Evolutionary conservation across 139 green algal genomes (phyloP).

Genomic region (Protoeuglena noctilucae): DNA sequence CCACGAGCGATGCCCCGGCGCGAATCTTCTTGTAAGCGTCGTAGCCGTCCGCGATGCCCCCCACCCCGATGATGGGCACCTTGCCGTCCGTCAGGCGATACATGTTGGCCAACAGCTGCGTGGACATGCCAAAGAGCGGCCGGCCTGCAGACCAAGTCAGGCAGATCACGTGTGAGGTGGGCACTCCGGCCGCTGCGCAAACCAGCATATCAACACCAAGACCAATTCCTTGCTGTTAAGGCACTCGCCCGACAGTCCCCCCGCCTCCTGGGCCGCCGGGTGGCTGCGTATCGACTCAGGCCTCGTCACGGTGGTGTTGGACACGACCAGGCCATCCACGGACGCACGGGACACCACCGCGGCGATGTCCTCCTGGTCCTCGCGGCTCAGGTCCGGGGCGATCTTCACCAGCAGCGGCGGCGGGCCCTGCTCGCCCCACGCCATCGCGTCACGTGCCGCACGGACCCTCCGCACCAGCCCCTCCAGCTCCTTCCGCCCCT

Average conservation of each 20-base stretch:
- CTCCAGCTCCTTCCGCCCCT: slow-evolving; percentile 65
- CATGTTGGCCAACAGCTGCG: slow-evolving; percentile 57
- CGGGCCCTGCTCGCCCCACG: slow-evolving; percentile 26
- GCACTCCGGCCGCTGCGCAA: no score
- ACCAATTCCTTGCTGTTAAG: no score
- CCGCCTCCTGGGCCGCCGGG: slow-evolving; percentile 24
- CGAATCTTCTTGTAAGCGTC: slow-evolving; percentile 91
- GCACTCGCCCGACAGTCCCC: neutral
- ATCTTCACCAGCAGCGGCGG: slow-evolving; percentile 89
- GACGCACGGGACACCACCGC: slow-evolving; percentile 35
- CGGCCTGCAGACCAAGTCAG: no score
- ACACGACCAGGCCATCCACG: slow-evolving; percentile 78
- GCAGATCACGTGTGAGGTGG: no score
- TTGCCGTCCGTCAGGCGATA: slow-evolving; percentile 74
- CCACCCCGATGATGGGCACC: slow-evolving; percentile 80
- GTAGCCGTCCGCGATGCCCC: slow-evolving; percentile 58
- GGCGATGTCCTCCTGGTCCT: slow-evolving; percentile 74
- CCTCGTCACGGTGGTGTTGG: slow-evolving; percentile 80
- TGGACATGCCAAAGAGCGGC: slow-evolving; percentile 67
- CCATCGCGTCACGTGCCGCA: slow-evolving; percentile 46
- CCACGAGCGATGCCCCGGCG: slow-evolving; percentile 68
- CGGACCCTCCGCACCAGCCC: slow-evolving; percentile 33
- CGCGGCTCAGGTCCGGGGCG: slow-evolving; percentile 68
- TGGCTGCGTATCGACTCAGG: slow-evolving; percentile 37
- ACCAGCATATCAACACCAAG: no score